These are phyloP conservation scores for Dichotomocladium elegans DNA, from an alignment of 371 early-diverging fungal species.

Conservation along the genomic window DNA sequence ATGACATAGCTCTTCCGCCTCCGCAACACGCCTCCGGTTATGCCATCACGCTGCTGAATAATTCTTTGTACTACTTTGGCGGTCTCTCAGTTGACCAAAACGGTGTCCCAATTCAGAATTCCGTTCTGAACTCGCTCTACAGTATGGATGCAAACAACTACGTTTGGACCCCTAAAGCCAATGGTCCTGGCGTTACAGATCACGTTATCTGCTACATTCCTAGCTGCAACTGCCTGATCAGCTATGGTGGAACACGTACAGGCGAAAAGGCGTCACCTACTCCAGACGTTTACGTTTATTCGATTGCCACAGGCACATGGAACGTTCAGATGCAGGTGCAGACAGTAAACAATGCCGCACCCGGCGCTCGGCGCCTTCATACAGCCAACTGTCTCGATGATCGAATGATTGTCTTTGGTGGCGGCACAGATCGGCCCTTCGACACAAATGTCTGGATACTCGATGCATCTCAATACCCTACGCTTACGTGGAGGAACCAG, in stretches of 20 bases:
- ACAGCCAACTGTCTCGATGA: slow-evolving; percentile 41
- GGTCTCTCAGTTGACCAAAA: slow-evolving; percentile 11
- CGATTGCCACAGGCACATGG: slow-evolving; percentile 26
- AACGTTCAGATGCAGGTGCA: slow-evolving; percentile 30
- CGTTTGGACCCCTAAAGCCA: slow-evolving; percentile 12
- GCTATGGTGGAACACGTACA: slow-evolving; percentile 20
- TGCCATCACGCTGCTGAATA: slow-evolving; percentile 12
- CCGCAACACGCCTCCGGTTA: slow-evolving; percentile 4
- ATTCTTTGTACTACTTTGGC: slow-evolving; percentile 17
- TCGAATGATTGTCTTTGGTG: slow-evolving; percentile 40
- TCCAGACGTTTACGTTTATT: slow-evolving; percentile 21
- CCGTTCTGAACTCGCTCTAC: slow-evolving; percentile 11
- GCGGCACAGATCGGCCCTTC: slow-evolving; percentile 35
- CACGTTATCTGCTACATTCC: slow-evolving; percentile 21
- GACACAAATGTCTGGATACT: slow-evolving; percentile 44
- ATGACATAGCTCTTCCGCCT: slow-evolving; percentile 8
- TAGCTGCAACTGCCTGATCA: slow-evolving; percentile 14
- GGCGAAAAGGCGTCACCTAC: slow-evolving; percentile 6
- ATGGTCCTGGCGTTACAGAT: slow-evolving; percentile 15
- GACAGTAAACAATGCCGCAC: slow-evolving; percentile 16
- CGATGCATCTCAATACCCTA: slow-evolving; percentile 36
- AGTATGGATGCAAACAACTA: slow-evolving; percentile 16
- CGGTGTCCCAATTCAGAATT: slow-evolving; percentile 6
- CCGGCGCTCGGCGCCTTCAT: slow-evolving; percentile 39
- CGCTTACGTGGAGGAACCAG: slow-evolving; percentile 23